Evolutionary conservation across 495 filamentous ascomycete species (phyloP).

Genomic region (Tuber aestivum): DNA sequence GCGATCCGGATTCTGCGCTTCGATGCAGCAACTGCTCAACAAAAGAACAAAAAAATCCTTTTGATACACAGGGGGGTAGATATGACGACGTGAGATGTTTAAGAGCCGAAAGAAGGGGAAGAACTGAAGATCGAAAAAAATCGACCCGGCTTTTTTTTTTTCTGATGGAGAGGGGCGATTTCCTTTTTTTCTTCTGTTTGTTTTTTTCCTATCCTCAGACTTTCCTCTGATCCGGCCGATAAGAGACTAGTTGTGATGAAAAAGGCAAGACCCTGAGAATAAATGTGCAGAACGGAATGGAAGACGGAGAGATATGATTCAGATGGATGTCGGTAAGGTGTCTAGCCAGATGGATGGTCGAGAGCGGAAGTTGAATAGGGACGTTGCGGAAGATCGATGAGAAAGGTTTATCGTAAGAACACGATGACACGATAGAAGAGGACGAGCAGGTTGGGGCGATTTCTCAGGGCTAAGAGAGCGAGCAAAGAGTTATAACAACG

Average conservation of each 20-base stretch:
- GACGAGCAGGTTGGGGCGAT: conserved; percentile 26
- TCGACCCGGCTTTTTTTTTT: conserved; percentile 24
- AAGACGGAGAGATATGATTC: conserved; percentile 23
- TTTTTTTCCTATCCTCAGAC: conserved; percentile 13
- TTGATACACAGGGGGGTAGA: conserved; percentile 29
- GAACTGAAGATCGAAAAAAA: conserved; percentile 16
- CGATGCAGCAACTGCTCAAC: conserved; percentile 27
- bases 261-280: conserved; percentile 22
- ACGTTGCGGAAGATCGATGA: conserved; percentile 27
- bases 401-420: conserved; percentile 23
- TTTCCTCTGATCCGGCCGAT: conserved; percentile 27
- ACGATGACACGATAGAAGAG: conserved; percentile 19
- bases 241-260: conserved; percentile 21
- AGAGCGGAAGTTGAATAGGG: conserved; percentile 32
- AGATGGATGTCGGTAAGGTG: conserved; percentile 19
- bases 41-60: conserved; percentile 32
- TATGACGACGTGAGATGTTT: conserved; percentile 11
- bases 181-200: conserved; percentile 13
- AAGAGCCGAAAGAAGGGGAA: conserved; percentile 18
- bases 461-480: conserved; percentile 29
- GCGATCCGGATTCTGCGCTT: conserved; percentile 31
- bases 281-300: conserved; percentile 26
- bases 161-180: conserved; percentile 6
- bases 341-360: conserved; percentile 12
- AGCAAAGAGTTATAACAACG: conserved; percentile 30